Percentiles rank a stretch among this genome's conserved stretches.
Evolutionary conservation across 2,329 filamentous ascomycete genomes (phyloP).

Genomic region (Chalaropsis ovoidea): DNA sequence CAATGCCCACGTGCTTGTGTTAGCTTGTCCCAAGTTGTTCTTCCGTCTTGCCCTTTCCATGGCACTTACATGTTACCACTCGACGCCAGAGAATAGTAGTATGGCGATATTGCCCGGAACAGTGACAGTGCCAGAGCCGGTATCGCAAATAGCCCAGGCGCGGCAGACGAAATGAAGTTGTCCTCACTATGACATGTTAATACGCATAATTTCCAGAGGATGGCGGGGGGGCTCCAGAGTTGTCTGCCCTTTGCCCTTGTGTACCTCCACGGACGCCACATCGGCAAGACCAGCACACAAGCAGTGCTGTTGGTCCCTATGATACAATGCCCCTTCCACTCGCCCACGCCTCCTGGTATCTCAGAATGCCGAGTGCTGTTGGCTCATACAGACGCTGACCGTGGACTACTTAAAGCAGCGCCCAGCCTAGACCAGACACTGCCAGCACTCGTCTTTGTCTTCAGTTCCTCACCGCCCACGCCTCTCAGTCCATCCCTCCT

Average conservation of each 20-base stretch:
- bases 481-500: not conserved
- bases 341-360: not conserved
- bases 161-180: slow-evolving; percentile 55
- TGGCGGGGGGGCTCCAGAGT: too few species aligned
- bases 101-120: slow-evolving; percentile 65
- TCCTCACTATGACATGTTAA: slow-evolving; percentile 32
- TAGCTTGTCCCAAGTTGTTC: not conserved
- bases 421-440: not conserved
- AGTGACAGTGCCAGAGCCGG: slow-evolving; percentile 66
- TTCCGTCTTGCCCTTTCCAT: not conserved
- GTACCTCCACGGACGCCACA: slow-evolving; percentile 1
- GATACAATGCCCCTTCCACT: not conserved
- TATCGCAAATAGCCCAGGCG: slow-evolving; percentile 58
- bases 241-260: not conserved
- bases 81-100: slow-evolving; percentile 56
- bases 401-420: not conserved
- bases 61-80: slow-evolving; percentile 53
- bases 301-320: not conserved
- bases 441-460: not conserved
- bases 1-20: slow-evolving; percentile 5
- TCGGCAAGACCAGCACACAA: slow-evolving; percentile 9
- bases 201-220: too few species aligned
- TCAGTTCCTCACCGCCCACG: not conserved
- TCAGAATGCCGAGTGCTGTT: not conserved
- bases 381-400: not conserved